Conservation (phyloP, 2,329 filamentous ascomycete species). For the Venturia nashicola region DNA sequence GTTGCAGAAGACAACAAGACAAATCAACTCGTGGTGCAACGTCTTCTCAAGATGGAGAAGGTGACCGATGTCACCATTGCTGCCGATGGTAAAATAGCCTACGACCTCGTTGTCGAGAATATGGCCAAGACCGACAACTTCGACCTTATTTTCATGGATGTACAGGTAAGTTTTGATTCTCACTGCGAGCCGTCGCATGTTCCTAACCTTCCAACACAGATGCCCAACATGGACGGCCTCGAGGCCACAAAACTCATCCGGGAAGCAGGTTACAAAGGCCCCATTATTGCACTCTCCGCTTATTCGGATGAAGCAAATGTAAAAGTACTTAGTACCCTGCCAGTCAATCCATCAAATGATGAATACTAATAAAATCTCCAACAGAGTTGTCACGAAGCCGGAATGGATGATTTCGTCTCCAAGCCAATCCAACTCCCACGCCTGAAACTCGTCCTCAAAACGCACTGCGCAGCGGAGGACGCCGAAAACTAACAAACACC, state of each 20-base stretch:
- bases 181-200: background rate
- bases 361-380: slow-evolving; percentile 11
- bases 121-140: slow-evolving; percentile 64
- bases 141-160: slow-evolving; percentile 91
- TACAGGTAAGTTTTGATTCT: slow-evolving; percentile 36
- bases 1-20: slow-evolving; percentile 69
- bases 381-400: slow-evolving; percentile 57
- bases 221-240: slow-evolving; percentile 85
- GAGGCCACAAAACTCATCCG: slow-evolving; percentile 78
- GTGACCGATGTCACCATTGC: slow-evolving; percentile 84
- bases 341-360: background rate
- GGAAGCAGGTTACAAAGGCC: slow-evolving; percentile 72
- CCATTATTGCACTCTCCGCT: slow-evolving; percentile 82
- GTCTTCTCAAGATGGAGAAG: slow-evolving; percentile 62
- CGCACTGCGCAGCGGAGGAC: slow-evolving; percentile 46
- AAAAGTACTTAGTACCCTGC: slow-evolving; percentile 45
- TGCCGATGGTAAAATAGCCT: slow-evolving; percentile 63
- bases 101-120: slow-evolving; percentile 69
- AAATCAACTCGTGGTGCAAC: slow-evolving; percentile 36
- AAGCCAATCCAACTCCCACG: slow-evolving; percentile 70
- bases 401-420: slow-evolving; percentile 81
- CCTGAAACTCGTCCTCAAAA: slow-evolving; percentile 74
- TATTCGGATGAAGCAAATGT: slow-evolving; percentile 86
- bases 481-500: background rate
- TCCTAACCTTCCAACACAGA: slow-evolving; percentile 32